Evolutionary conservation across 108 stramenopile genomes (phyloP).

Genomic region (Cyclotella baltica): DNA sequence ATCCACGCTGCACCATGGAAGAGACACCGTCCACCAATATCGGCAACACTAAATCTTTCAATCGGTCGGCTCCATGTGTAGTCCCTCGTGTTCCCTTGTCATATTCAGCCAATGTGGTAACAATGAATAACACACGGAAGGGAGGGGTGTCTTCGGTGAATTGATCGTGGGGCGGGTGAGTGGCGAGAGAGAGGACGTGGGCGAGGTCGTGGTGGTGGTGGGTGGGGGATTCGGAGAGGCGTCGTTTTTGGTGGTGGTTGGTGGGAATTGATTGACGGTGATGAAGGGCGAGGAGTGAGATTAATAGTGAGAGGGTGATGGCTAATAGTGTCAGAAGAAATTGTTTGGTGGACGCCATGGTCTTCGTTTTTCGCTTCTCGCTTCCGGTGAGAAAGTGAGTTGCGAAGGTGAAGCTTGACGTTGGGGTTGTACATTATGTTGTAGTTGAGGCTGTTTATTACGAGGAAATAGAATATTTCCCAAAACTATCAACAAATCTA

Average conservation of each 20-base stretch:
- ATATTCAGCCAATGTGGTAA: conserved; percentile 78
- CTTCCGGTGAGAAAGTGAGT: too few species aligned
- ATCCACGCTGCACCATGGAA: conserved; percentile 59
- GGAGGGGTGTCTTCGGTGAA: conserved; percentile 39
- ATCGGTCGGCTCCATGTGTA: conserved; percentile 69
- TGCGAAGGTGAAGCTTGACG: too few species aligned
- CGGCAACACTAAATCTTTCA: conserved; percentile 70
- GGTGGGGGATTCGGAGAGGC: not conserved
- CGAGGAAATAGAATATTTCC: too few species aligned
- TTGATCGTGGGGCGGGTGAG: conserved; percentile 22
- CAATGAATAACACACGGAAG: conserved; percentile 68
- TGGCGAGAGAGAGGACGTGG: conserved; percentile 45
- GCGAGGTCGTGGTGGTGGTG: conserved; percentile 28
- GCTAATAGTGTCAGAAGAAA: not conserved
- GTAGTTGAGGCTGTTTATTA: too few species aligned
- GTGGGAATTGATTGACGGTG: not conserved
- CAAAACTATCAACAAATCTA: too few species aligned
- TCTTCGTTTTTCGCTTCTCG: too few species aligned
- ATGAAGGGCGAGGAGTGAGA: not conserved
- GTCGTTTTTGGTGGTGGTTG: not conserved
- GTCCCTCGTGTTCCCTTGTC: conserved; percentile 67
- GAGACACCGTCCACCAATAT: conserved; percentile 67
- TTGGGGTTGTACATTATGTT: too few species aligned
- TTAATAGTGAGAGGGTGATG: not conserved
- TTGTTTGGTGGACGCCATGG: conserved; percentile 2